Evolutionary conservation across 345 rosid genomes (phyloP), one percentile per base, ranked within the genome.

Genomic region (Kernera saxatilis): DNA sequence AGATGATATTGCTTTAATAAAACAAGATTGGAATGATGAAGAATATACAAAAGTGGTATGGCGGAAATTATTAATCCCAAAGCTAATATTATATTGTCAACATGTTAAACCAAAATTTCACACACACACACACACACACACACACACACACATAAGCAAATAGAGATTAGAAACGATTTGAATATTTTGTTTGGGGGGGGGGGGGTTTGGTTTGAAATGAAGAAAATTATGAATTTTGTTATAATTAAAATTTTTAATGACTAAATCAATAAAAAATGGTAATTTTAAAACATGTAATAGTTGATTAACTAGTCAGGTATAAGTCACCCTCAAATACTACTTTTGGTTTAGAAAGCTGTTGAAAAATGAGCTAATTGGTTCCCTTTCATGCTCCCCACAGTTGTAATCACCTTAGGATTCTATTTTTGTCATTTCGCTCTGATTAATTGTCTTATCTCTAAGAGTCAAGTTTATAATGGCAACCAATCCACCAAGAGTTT

Each of bases 1-100:
- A 71, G 15, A 32, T 44, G 48, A 64, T 21, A 17, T 21, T 55
- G 25, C 51, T 73, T 65, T 55, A 56, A 46, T 65, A 66, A 48
- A 65, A 66, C 67, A 74, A 32, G 46, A 21, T 22, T 65, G 67
- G 61, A 49, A 74, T 74, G 72, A 74, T 67, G 73, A 67, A 48
- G 35, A 27, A 63, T 45, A 65, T 46, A 56, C 57, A 64, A 54
- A 65, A 66, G 67, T 73, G 66, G 66, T 44, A 45, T 23, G 21
- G 44, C 35, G 18, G 27, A 29, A 62, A 40, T 14, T 50, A 37
- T 5, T 29, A 40, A 50, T 18, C 44, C 9, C 18, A 40, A 39
- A 51, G 44, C 52, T 61, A 50, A 18, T 27, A 49, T 50, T 49
- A 12, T 13, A 45, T 25, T 23, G 15, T 22, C 15, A 33, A 45